Evolutionary conservation across 2,329 filamentous ascomycete genomes (phyloP).

Genomic region (Apiospora sp.): DNA sequence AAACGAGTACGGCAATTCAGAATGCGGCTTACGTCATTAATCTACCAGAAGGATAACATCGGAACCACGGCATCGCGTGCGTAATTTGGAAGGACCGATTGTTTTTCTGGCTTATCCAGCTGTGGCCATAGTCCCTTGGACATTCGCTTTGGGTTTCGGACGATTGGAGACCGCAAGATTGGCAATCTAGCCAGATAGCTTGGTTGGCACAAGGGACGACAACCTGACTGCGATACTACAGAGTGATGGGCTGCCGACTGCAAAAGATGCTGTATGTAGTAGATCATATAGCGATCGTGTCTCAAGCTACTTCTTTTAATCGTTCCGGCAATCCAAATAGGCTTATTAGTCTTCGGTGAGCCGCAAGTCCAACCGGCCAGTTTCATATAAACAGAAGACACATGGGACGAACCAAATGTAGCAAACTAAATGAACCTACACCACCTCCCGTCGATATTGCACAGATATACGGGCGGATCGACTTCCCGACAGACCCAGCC

Average conservation of each 20-base stretch:
- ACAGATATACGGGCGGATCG: slow-evolving; percentile 18
- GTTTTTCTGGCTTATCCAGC: not conserved
- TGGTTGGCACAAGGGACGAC: not conserved
- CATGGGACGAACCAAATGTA: not conserved
- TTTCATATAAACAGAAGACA: slow-evolving; percentile 10
- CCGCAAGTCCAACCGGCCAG: slow-evolving; percentile 15
- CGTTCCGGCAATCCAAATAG: slow-evolving; percentile 5
- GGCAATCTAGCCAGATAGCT: not conserved
- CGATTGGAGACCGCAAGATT: slow-evolving; percentile 12
- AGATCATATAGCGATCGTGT: not conserved
- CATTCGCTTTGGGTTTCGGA: not conserved
- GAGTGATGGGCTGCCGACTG: not conserved
- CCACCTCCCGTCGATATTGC: slow-evolving; percentile 5
- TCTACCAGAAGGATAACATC: not conserved
- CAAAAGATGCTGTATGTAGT: not conserved
- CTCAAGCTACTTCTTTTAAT: not conserved
- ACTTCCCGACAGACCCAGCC: slow-evolving; percentile 13
- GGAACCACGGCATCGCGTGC: not conserved
- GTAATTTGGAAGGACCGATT: not conserved
- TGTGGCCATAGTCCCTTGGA: not conserved
- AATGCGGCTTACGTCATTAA: not conserved
- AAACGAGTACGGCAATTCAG: not conserved
- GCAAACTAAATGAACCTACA: not conserved
- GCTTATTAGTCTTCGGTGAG: slow-evolving; percentile 13
- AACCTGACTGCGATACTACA: not conserved